Base-by-base conservation (phyloP, 2,329 filamentous ascomycete species). In the Monosporascus cannonballus region DNA sequence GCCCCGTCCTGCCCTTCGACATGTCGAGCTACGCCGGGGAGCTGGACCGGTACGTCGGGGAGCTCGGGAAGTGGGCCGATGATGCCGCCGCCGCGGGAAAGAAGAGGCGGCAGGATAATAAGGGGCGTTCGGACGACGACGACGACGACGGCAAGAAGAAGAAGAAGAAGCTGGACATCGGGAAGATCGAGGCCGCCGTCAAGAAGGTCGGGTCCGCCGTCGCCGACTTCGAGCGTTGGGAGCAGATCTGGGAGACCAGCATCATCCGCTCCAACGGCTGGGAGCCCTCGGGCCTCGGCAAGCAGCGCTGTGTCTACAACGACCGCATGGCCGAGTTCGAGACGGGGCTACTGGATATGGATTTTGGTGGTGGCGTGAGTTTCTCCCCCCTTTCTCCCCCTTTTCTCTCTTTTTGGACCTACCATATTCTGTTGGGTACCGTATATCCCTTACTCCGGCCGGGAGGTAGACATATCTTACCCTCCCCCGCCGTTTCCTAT, bases 1-100 rank as follows among this genome's bases (percentile, higher is more conserved):
- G 84, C 20, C 86, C 89, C 14, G 79, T 97, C 53, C 66, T 96
- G 25, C 91, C 92, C 0, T 90, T 95, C 59, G 89, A 96, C 65
- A 76, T 96, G 68, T 71, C 79, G 24, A 79, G 81, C 34, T 97
- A 96, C 67, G 88, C 86, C 14, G 69, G 76, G 18, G 77, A 79
- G 2, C 72, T 96, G 1, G 73, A 76, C 4, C 69, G 71, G 8
- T 93, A 91, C 73, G 76, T 87, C 3, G 76, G 81, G 17, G 81
- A 86, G 30, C 71, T 96, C 3, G 78, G 84, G 55, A 71, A 78
- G 22, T 93, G 89, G 75, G 79, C 79, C 47, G 76, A 81, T 27
- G 73, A 78, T 17, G 79, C 81, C 58, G 76, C 76, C 1, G 74
- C 72, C 61, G 61, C 68, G 58, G 59, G 71, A 37, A 68, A 65